A percentile compares a stretch with the other conserved stretches of the same genome.
Conservation (phyloP, 805 yeast genomes). For the Lipomyces kockii region DNA sequence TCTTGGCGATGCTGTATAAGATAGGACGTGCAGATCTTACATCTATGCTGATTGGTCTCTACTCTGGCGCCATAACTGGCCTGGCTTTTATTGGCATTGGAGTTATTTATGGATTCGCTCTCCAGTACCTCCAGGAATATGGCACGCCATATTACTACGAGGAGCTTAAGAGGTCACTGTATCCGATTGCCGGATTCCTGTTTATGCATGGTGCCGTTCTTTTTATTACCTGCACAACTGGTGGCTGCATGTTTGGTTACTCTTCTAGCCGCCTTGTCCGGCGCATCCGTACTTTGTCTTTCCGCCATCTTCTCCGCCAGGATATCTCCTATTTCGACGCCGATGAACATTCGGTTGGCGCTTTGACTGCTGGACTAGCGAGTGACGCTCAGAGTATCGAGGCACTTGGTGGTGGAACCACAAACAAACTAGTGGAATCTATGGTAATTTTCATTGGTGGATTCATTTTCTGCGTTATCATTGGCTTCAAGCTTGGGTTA, state of each 20-base stretch:
- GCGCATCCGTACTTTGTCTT: constrained; percentile 38
- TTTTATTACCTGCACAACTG: constrained; percentile 22
- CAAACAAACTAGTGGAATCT: constrained; percentile 43
- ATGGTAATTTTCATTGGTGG: constrained; percentile 49
- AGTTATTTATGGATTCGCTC: constrained; percentile 24
- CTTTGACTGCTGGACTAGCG: constrained; percentile 39
- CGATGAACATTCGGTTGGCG: constrained; percentile 39
- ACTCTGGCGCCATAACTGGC: constrained; percentile 32
- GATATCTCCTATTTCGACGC: constrained; percentile 42
- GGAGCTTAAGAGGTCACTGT: constrained; percentile 19
- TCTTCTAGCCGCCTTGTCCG: constrained; percentile 37
- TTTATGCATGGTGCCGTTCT: constrained; percentile 28
- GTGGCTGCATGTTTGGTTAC: constrained; percentile 34
- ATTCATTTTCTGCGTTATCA: constrained; percentile 47
- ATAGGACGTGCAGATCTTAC: constrained; percentile 20
- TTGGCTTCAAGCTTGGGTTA: constrained; percentile 50
- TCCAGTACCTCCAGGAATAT: constrained; percentile 25
- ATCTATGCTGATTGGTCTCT: constrained; percentile 17
- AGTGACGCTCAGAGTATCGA: constrained; percentile 41
- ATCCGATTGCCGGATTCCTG: constrained; percentile 30
- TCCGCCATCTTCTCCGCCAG: constrained; percentile 40
- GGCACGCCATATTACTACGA: constrained; percentile 21
- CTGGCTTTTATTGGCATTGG: constrained; percentile 25
- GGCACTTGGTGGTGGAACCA: constrained; percentile 42
- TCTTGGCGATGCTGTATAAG: constrained; percentile 10